phyloP scores from a whole-genome alignment of 257 asterid genomes.

The Nicotiana paniculata region DNA sequence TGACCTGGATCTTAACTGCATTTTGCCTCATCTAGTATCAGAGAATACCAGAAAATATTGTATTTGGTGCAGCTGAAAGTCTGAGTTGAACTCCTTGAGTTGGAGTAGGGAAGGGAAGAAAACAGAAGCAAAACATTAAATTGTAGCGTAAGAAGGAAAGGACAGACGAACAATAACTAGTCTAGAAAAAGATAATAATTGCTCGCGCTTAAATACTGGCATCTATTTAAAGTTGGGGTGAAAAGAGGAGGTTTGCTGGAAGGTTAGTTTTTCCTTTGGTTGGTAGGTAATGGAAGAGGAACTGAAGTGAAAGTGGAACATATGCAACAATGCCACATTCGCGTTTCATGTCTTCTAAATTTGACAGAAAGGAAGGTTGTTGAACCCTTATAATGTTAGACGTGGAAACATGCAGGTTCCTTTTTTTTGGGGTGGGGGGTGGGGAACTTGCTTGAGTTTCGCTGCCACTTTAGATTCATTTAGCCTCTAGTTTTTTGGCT shows the following conservation, averaged over 20 bases:
- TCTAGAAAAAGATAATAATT: neutral
- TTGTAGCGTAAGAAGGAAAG: neutral
- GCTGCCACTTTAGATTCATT: neutral
- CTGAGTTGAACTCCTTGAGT: neutral
- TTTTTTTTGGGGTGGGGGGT: neutral
- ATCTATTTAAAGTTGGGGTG: neutral
- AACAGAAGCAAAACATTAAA: neutral
- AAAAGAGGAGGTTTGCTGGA: slow-evolving; percentile 1
- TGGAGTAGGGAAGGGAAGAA: neutral
- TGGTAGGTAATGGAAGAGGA: neutral
- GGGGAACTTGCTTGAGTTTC: neutral
- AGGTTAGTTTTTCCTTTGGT: neutral
- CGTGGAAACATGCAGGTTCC: neutral
- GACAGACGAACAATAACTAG: neutral
- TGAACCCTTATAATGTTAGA: neutral
- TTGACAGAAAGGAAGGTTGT: neutral
- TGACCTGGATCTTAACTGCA: neutral
- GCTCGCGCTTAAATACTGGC: neutral
- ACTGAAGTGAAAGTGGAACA: neutral
- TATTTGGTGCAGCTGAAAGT: neutral
- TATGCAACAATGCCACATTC: neutral
- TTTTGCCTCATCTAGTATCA: neutral
- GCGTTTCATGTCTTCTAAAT: neutral
- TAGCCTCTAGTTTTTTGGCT: neutral
- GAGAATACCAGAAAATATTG: neutral